Evolutionary conservation across 805 yeast genomes (phyloP), one percentile per base, ranked within the genome.

Genomic region (Spencermartinsiella europaea): DNA sequence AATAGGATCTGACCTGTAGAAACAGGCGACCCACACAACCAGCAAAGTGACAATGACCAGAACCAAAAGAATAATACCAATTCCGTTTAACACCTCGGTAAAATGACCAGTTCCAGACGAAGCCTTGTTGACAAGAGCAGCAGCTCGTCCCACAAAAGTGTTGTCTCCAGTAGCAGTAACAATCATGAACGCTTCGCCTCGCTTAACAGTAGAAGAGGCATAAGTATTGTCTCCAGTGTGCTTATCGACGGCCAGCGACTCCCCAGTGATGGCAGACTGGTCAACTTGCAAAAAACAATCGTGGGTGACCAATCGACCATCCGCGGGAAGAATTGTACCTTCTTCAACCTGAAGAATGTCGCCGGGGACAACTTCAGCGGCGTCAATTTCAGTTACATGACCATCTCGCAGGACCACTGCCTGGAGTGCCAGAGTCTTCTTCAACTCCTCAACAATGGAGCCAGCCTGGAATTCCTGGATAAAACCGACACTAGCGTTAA

Each of bases 391-490:
- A 59, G 76, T 70, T 53, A 83, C 67, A 52, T 75, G 71, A 71
- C 95, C 91, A 68, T 87, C 81, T 76, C 96, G 82, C 65, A 89
- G 74, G 60, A 86, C 89, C 56, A 76, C 71, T 60, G 96, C 96
- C 69, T 87, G 69, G 78, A 87, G 85, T 55, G 96, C 96, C 64
- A 89, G 76, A 63, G 96, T 87, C 75, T 89, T 90, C 78, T 89
- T 90, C 75, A 89, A 81, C 71, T 89, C 96, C 49, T 88, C 96
- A 60, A 89, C 96, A 77, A 89, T 89, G 54, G 96, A 88, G 77
- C 96, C 96, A 57, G 97, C 97, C 75, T 89, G 96, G 84, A 74
- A 90, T 74, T 89, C 97, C 77, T 89, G 97, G 60, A 87, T 77
- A 82, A 89, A 89, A 80, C 97, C 97, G 69, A 89, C 96, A 63